Base-by-base conservation (phyloP, 1,284 basidiomycete genomes). In the Pisolithus thermaeus region DNA sequence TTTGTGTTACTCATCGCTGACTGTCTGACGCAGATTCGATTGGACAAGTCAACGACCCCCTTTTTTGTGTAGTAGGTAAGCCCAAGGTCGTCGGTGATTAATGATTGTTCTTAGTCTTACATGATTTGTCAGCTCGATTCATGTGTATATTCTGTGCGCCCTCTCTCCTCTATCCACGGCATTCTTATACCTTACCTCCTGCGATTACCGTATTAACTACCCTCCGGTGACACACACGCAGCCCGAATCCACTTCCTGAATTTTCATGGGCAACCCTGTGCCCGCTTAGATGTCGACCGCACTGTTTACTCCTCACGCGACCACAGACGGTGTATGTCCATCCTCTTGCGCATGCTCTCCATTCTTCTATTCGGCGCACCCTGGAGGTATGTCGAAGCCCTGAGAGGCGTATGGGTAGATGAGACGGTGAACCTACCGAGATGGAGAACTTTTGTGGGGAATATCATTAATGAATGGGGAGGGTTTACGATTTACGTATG, bases 221-320 rank as follows among this genome's bases (percentile, higher is more conserved):
- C 14, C 12, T 12, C 35, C 37, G 12, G 46, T 5, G 22, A 18
- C 11, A 12, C 44, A 18, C 22, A 37, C 25, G 18, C n/a, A 56
- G 55, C 39, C 4, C 70, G 68, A 22, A 66, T 74, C 38, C 69
- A 70, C 20, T 78, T 75, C 56, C 45, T 73, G 9, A 71, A 81
- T 52, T 74, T 73, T 53, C 66, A 77, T 41, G 80, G 79, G 4
- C 71, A 79, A 58, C 64, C 69, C 4, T 67, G 68, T 12, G 77
- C 74, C 1, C 75, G 80, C 2, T 65, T 79, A 1, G 62, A 69
- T 35, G 66, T 70, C 3, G 63, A 73, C 39, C 70, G 74, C 50
- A 74, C 73, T 16, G 64, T 78, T 3, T 60, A 65, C 57, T 25
- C 39, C 44, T 16, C 46, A 22, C 8, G 52, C 18, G 23, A 37